Base-by-base conservation (phyloP, 495 filamentous ascomycete species). In the Staphylotrichum tortipilum region DNA sequence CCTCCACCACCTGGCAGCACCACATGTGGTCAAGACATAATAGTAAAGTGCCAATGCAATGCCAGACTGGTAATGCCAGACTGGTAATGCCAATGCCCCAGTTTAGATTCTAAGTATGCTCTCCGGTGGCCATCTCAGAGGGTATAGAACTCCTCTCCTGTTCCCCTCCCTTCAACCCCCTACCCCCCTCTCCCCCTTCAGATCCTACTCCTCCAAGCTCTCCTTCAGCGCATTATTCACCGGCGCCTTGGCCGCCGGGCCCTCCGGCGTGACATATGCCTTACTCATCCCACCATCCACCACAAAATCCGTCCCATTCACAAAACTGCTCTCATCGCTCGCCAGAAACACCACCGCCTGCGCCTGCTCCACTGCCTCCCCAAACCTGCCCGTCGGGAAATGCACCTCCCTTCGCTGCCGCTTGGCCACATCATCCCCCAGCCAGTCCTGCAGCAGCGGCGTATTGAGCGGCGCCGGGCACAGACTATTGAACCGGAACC, bases 241-340 rank as follows among this genome's bases (percentile, higher is more conserved):
- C 19, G 91, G 91, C 10, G 85, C 78, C 53, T 72, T 54, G 11
- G 81, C 71, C 3, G 89, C 71, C 2, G 83, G 81, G 17, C 91
- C 91, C 68, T 96, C 86, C 3, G 91, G 78, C 3, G 92, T 97
- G 26, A 95, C 85, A 65, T 97, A 97, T 19, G 90, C 89, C 77
- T 86, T 95, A 53, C 80, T 91, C 87, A 98, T 86, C 22, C 92
- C 92, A 35, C 91, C 91, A 59, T 97, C 92, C n/a, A 97, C 91
- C 7, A 91, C 82, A 70, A 98, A 94, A 56, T 97, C 92, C 41
- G 77, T 69, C 3, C 86, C 92, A 52, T 92, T 97, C 39, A 96
- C 84, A 55, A 95, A 98, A 68, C 87, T 86, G 61, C 84, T 84
- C 66, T 98, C 92, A 59, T 98, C 92, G 56, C 85, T 92, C 3